Conservation (phyloP, 495 filamentous ascomycete genomes). For the Talaromyces nanjingensis region DNA sequence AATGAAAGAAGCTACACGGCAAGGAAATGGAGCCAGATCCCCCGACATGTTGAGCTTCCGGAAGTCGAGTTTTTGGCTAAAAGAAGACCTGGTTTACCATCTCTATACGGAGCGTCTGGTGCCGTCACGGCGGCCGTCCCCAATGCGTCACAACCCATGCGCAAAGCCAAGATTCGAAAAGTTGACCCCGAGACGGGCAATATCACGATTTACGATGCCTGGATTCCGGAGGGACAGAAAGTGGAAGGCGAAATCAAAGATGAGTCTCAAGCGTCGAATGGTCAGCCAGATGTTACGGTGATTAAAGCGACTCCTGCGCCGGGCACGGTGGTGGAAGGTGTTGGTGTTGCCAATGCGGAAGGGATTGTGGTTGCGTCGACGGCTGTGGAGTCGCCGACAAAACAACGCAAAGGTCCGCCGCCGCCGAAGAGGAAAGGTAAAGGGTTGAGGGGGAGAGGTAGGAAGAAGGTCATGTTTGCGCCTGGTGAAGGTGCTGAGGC, state of each 20-base stretch:
- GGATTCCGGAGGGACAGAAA: conserved; percentile 70
- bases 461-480: conserved; percentile 56
- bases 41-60: conserved; percentile 67
- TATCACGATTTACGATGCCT: conserved; percentile 71
- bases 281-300: conserved; percentile 18
- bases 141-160: conserved; percentile 44
- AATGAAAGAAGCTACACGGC: conserved; percentile 56
- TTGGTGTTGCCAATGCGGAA: conserved; percentile 53
- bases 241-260: conserved; percentile 76
- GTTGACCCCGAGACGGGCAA: conserved; percentile 67
- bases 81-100: conserved; percentile 66
- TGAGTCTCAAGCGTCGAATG: conserved; percentile 28
- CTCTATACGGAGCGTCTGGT: conserved; percentile 40
- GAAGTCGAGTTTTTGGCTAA: conserved; percentile 82
- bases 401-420: conserved; percentile 58
- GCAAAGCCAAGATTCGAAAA: conserved; percentile 70
- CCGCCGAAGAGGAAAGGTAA: conserved; percentile 71
- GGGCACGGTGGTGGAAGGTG: conserved; percentile 54
- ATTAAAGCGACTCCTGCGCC: conserved; percentile 44
- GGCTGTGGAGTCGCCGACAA: conserved; percentile 37
- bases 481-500: conserved; percentile 36
- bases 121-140: conserved; percentile 37
- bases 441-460: conserved; percentile 58
- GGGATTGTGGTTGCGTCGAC: conserved; percentile 53
- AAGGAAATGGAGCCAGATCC: conserved; percentile 71